Conservation (phyloP, 2,329 filamentous ascomycete genomes). For the Diaporthe helianthi region DNA sequence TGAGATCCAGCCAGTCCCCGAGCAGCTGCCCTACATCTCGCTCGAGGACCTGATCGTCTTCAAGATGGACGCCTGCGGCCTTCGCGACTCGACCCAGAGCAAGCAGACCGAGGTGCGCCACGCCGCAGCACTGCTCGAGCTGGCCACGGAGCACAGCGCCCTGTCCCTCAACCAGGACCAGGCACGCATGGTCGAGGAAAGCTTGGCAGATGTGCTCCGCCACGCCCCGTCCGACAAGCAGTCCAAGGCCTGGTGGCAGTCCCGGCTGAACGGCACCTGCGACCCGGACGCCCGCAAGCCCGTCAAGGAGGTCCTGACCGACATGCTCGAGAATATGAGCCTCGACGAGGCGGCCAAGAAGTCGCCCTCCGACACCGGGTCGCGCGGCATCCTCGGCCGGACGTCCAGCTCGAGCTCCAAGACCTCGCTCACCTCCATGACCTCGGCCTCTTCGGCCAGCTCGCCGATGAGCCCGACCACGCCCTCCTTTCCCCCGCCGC, state of each 20-base stretch:
- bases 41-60: conserved; percentile 33
- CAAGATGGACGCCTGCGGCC: conserved; percentile 34
- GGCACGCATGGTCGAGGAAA: conserved; percentile 30
- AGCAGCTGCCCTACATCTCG: conserved; percentile 31
- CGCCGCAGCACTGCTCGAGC: conserved; percentile 30
- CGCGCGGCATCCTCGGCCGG: conserved; percentile 18
- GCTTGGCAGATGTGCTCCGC: conserved; percentile 30
- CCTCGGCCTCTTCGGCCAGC: conserved; percentile 19
- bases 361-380: conserved; percentile 15
- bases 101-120: conserved; percentile 33
- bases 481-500: conserved; percentile 16
- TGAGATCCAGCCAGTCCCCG: conserved; percentile 24
- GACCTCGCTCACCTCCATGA: conserved; percentile 30
- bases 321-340: conserved; percentile 33
- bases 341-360: conserved; percentile 28
- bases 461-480: conserved; percentile 29
- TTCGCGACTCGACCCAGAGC: conserved; percentile 31
- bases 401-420: conserved; percentile 32
- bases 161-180: conserved; percentile 32
- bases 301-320: conserved; percentile 31
- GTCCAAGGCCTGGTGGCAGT: conserved; percentile 34
- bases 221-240: conserved; percentile 31
- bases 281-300: conserved; percentile 33
- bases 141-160: conserved; percentile 33
- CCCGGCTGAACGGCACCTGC: conserved; percentile 31